Evolutionary conservation across 441 rosid species (phyloP).

Genomic region (Raphanus hybrid): DNA sequence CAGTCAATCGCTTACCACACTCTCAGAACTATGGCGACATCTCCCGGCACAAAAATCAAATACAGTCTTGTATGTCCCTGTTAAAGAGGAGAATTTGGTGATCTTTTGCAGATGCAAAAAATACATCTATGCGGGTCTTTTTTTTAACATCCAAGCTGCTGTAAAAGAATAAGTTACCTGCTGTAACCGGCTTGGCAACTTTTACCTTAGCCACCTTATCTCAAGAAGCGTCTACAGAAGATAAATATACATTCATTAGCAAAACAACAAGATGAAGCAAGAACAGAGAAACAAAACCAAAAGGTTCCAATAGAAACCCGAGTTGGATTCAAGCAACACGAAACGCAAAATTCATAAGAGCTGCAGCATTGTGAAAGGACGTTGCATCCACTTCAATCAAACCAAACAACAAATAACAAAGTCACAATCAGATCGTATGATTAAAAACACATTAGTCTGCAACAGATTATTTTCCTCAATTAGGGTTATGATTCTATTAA

Average conservation of each 20-base stretch:
- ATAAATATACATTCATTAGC: constrained; percentile 10
- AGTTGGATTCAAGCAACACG: constrained; percentile 86
- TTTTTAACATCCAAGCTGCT: not conserved
- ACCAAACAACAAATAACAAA: too few species aligned
- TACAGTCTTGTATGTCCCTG: constrained; percentile 73
- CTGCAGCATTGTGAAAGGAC: constrained; percentile 82
- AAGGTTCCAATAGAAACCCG: constrained; percentile 48
- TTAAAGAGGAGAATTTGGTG: not conserved
- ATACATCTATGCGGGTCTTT: too few species aligned
- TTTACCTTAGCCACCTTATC: constrained; percentile 66
- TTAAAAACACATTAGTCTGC: constrained; percentile 12
- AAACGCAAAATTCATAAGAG: constrained; percentile 91
- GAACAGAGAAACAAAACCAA: constrained; percentile 11
- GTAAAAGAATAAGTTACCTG: constrained; percentile 54
- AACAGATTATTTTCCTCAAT: not conserved
- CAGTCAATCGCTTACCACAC: constrained; percentile 68
- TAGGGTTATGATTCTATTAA: too few species aligned
- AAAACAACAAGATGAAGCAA: constrained; percentile 28
- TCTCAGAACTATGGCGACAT: constrained; percentile 94
- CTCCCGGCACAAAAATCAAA: constrained; percentile 96
- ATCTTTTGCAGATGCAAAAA: too few species aligned
- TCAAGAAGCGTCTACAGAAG: constrained; percentile 60
- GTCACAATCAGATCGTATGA: constrained; percentile 12
- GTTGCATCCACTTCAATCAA: constrained; percentile 75
- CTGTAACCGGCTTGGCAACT: constrained; percentile 80